Evolutionary conservation across 495 filamentous ascomycete genomes (phyloP).

Genomic region (Neurospora discreta): DNA sequence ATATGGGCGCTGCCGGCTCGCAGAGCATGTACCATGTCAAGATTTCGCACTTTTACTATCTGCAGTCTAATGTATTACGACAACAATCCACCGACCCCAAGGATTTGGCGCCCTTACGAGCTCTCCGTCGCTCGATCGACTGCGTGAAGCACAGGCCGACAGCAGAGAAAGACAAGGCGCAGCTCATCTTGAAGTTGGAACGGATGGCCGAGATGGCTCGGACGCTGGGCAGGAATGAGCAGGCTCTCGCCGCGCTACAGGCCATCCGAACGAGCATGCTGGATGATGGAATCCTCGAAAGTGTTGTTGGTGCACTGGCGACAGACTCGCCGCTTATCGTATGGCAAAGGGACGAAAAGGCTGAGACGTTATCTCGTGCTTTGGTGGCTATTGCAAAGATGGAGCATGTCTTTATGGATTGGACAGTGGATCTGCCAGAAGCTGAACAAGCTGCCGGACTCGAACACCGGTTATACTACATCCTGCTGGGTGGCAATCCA

Average conservation of each 20-base stretch:
- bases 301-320: slow-evolving; percentile 23
- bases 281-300: slow-evolving; percentile 32
- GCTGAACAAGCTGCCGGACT: slow-evolving; percentile 36
- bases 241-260: slow-evolving; percentile 33
- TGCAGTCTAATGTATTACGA: slow-evolving; percentile 36
- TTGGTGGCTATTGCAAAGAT: slow-evolving; percentile 35
- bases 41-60: slow-evolving; percentile 73
- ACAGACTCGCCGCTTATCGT: slow-evolving; percentile 22
- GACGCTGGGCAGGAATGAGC: slow-evolving; percentile 23
- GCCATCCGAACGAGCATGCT: slow-evolving; percentile 33
- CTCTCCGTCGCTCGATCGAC: slow-evolving; percentile 41
- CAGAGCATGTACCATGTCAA: slow-evolving; percentile 39
- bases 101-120: slow-evolving; percentile 30
- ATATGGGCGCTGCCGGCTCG: slow-evolving; percentile 14
- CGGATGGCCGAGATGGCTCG: slow-evolving; percentile 35
- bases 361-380: slow-evolving; percentile 32
- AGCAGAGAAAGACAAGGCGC: slow-evolving; percentile 33
- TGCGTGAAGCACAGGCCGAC: slow-evolving; percentile 31
- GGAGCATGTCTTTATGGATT: slow-evolving; percentile 33
- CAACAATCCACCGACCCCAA: slow-evolving; percentile 25
- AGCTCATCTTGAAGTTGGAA: slow-evolving; percentile 39
- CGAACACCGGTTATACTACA: slow-evolving; percentile 37
- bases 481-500: slow-evolving; percentile 16
- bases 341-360: slow-evolving; percentile 29
- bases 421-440: slow-evolving; percentile 31